Evolutionary conservation across 2,329 filamentous ascomycete species (phyloP), one percentile per base, ranked within the genome.

Genomic region (Fusarium gaditjirri): DNA sequence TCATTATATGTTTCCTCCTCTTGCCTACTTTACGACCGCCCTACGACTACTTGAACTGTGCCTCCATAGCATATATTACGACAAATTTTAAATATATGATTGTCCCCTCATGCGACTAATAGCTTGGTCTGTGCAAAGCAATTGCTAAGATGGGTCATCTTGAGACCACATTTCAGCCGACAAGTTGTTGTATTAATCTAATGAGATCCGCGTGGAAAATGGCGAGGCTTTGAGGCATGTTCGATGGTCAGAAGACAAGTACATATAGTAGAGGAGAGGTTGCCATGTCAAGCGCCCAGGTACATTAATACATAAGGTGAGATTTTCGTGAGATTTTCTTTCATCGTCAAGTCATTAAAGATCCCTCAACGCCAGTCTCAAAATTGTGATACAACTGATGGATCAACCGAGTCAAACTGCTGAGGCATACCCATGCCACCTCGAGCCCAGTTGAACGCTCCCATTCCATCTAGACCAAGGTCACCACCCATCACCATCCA

Each of bases 381-480:
- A 27, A 73, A 73, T 29, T 68, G 70, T 11, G 71, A 65, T 19
- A 73, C 55, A 14, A 69, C 56, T 4, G 71, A 74, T 10, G 71
- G 67, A 46, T 73, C 71, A 16, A 73, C 66, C 11, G 67, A 58
- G 33, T 68, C 71, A 59, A 68, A 65, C 43, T 68, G 56, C 36
- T 71, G 61, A 21, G 70, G 62, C 38, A 69, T 44, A 19, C 44
- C 49, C 39, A 65, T 46, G 8, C 39, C 36, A 14, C 65, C 66
- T 29, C 52, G 55, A 33, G 42, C 49, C 75, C 73, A 77, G 12
- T 62, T 57, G 36, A 75, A 62, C 5, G 66, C 71, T 9, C 67
- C 67, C 61, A 77, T 68, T 8, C 62, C 61, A 53, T 77, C 76
- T 67, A 76, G 72, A 8, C 68, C 75, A 6, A 77, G 44, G 14